Conservation (phyloP, 768 basidiomycete species). For the Tulasnella sp. region DNA sequence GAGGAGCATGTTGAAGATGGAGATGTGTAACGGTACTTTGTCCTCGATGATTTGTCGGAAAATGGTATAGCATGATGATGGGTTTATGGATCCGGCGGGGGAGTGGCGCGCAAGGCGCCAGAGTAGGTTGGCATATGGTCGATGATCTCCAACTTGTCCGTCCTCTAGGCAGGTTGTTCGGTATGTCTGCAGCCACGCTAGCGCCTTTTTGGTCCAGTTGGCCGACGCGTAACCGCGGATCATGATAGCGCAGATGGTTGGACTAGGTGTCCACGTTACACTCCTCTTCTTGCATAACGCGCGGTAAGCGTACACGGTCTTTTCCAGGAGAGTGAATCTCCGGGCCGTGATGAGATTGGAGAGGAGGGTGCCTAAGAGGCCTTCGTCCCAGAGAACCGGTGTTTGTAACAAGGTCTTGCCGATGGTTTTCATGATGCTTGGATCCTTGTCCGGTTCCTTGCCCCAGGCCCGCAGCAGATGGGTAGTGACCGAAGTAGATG, state of each 20-base stretch:
- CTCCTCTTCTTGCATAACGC: not conserved
- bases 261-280: not conserved
- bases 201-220: not conserved
- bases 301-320: not conserved
- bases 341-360: conserved; percentile 3
- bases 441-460: not conserved
- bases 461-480: conserved; percentile 1
- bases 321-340: not conserved
- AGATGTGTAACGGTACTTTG: conserved; percentile 2
- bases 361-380: not conserved
- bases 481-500: not conserved
- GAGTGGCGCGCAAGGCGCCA: not conserved
- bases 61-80: not conserved
- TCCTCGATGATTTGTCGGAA: conserved; percentile 8
- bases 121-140: not conserved
- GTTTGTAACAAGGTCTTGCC: not conserved
- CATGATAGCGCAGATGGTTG: conserved; percentile 1
- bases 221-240: not conserved
- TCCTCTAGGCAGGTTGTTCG: not conserved
- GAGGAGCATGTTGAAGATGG: conserved; percentile 21
- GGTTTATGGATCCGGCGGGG: not conserved
- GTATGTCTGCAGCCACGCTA: conserved; percentile 3
- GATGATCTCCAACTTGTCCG: not conserved
- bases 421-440: not conserved
- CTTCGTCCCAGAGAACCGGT: not conserved